A percentile compares a stretch with the other conserved stretches of the same genome.
Conservation (phyloP, 805 yeast genomes). For the Wickerhamomyces chaumierensis region DNA sequence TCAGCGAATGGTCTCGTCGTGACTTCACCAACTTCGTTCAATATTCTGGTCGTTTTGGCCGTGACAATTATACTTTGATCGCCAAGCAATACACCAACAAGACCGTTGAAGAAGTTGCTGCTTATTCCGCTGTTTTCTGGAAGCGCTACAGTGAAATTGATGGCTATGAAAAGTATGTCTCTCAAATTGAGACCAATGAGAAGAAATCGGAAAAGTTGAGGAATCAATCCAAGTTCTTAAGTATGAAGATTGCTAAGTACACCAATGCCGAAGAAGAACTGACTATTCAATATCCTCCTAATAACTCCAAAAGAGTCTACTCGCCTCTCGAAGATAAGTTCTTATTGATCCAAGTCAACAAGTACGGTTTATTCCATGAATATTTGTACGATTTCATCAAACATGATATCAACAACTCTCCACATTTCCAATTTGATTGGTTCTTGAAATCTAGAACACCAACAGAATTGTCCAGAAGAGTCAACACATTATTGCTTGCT, state of each 20-base stretch:
- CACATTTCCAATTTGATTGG: constrained; percentile 63
- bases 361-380: constrained; percentile 51
- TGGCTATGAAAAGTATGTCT: constrained; percentile 58
- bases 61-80: constrained; percentile 37
- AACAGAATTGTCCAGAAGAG: constrained; percentile 61
- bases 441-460: constrained; percentile 60
- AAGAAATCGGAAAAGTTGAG: constrained; percentile 45
- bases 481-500: constrained; percentile 55
- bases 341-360: constrained; percentile 46
- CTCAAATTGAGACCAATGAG: constrained; percentile 67
- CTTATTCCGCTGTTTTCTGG: constrained; percentile 58
- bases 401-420: constrained; percentile 48
- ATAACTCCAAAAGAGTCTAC: constrained; percentile 65
- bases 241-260: constrained; percentile 38
- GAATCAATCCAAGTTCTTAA: constrained; percentile 45
- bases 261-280: constrained; percentile 54
- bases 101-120: constrained; percentile 44
- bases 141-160: constrained; percentile 43
- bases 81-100: constrained; percentile 41
- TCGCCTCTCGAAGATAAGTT: constrained; percentile 64
- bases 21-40: constrained; percentile 67
- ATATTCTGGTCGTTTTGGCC: constrained; percentile 57
- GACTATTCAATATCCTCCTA: constrained; percentile 67
- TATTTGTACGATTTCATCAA: constrained; percentile 53
- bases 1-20: constrained; percentile 60